Evolutionary conservation across 257 asterid species (phyloP).

Genomic region (Craterostigma plantagineum): DNA sequence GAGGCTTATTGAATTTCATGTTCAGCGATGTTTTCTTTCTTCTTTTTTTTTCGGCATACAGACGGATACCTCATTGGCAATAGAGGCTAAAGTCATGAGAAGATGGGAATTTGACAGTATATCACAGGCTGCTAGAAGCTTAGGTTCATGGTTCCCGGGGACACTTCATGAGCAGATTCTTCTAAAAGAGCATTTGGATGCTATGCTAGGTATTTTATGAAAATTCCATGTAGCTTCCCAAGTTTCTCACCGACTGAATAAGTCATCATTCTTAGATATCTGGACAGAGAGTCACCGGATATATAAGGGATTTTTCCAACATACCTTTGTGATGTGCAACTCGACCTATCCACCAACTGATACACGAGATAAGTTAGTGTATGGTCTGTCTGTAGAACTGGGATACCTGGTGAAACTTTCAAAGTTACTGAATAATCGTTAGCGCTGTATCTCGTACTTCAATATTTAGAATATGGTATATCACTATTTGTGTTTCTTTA

Average conservation of each 20-base stretch:
- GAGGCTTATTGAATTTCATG: slow-evolving; percentile 1
- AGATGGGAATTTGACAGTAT: slow-evolving; percentile 96
- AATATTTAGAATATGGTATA: too few relatives aligned
- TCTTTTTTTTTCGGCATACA: slow-evolving; percentile 13
- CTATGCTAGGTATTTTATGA: slow-evolving; percentile 30
- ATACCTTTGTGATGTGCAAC: too few relatives aligned
- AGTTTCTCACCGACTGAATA: neutral
- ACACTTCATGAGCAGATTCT: slow-evolving; percentile 35
- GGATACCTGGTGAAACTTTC: too few relatives aligned
- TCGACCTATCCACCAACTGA: too few relatives aligned
- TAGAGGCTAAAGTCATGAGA: slow-evolving; percentile 78
- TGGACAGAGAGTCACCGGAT: too few relatives aligned
- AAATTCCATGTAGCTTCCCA: neutral
- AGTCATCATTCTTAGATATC: neutral
- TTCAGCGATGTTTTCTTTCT: too few relatives aligned
- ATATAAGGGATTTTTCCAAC: too few relatives aligned
- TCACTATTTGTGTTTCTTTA: too few relatives aligned
- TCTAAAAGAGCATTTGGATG: slow-evolving; percentile 50
- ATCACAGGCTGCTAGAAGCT: slow-evolving; percentile 48
- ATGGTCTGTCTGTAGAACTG: too few relatives aligned
- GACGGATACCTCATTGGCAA: slow-evolving; percentile 89
- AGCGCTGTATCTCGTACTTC: too few relatives aligned
- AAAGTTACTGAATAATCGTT: too few relatives aligned
- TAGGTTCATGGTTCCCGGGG: slow-evolving; percentile 77
- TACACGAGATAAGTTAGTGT: too few relatives aligned